Percentiles rank a stretch among this genome's conserved stretches.
phyloP scores from a whole-genome alignment of 2,329 filamentous ascomycete genomes.

The Diplodia mutila region DNA sequence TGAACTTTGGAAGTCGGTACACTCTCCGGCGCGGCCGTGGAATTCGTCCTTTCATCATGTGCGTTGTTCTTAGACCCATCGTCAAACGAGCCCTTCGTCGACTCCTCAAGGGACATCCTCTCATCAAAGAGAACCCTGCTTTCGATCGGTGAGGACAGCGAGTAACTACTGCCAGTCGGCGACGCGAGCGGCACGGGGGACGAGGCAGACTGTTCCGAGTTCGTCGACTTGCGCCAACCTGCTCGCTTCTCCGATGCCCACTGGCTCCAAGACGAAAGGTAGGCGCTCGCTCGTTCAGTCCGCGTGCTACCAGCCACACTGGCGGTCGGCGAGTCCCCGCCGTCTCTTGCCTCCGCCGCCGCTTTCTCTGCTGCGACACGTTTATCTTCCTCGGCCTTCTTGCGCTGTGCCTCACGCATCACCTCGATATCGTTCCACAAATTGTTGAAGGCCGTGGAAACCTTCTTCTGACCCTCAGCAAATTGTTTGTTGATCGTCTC shows the following conservation, averaged over 20 bases:
- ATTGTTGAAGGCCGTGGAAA: conserved; percentile 82
- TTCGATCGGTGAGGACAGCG: neutral
- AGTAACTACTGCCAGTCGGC: neutral
- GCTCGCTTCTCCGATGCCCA: conserved; percentile 74
- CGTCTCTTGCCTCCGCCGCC: conserved; percentile 16
- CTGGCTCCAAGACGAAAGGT: conserved; percentile 65
- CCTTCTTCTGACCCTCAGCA: conserved; percentile 85
- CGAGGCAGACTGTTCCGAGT: neutral
- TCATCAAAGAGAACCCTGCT: neutral
- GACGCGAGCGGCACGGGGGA: neutral
- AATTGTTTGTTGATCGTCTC: conserved; percentile 88
- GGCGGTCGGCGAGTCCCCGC: neutral
- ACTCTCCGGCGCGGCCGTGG: neutral
- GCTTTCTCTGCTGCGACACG: conserved; percentile 31
- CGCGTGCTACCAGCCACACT: conserved; percentile 4
- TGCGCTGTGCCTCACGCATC: conserved; percentile 73
- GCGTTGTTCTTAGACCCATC: neutral
- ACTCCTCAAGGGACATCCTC: neutral
- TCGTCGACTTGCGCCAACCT: conserved; percentile 11
- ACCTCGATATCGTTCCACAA: conserved; percentile 89
- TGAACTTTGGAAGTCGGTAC: neutral
- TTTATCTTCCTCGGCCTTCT: conserved; percentile 61
- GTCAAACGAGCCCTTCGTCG: neutral
- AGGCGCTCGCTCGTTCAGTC: conserved; percentile 58
- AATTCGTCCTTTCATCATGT: neutral